Percentiles rank a stretch among this genome's conserved stretches.
These are phyloP conservation scores for Ascoidea tarda DNA, from an alignment of 805 yeast species.

Conservation along the genomic window DNA sequence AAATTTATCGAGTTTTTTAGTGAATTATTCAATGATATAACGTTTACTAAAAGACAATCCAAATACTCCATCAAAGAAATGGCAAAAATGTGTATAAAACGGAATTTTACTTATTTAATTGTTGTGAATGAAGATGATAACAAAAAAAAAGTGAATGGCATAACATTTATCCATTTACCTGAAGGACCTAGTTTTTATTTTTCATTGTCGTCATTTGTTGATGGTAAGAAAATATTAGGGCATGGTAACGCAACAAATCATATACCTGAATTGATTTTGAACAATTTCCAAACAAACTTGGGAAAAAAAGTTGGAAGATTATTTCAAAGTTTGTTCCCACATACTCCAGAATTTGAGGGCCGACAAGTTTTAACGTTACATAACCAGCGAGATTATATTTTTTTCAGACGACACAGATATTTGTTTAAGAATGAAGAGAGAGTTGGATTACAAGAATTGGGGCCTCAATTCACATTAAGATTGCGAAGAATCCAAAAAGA, in stretches of 20 bases:
- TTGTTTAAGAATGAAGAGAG: slow-evolving; percentile 78
- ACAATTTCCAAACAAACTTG: slow-evolving; percentile 82
- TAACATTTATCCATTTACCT: slow-evolving; percentile 88
- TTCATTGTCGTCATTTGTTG: slow-evolving; percentile 61
- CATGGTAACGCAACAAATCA: slow-evolving; percentile 89
- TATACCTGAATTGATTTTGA: slow-evolving; percentile 81
- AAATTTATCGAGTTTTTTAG: slow-evolving; percentile 78
- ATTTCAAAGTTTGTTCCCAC: slow-evolving; percentile 88
- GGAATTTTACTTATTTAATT: slow-evolving; percentile 79
- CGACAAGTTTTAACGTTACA: slow-evolving; percentile 93
- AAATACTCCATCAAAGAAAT: slow-evolving; percentile 80
- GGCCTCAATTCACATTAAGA: slow-evolving; percentile 90
- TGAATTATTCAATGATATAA: slow-evolving; percentile 74
- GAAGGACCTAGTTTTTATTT: slow-evolving; percentile 93
- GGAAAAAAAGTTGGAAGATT: slow-evolving; percentile 90
- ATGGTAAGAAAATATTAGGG: slow-evolving; percentile 64
- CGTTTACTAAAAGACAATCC: slow-evolving; percentile 76
- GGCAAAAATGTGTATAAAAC: slow-evolving; percentile 64
- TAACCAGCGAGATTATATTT: slow-evolving; percentile 90
- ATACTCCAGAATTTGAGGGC: slow-evolving; percentile 86
- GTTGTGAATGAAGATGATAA: slow-evolving; percentile 84
- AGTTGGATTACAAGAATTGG: slow-evolving; percentile 91
- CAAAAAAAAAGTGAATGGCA: slow-evolving; percentile 67
- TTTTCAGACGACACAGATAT: slow-evolving; percentile 91
- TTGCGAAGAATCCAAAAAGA: slow-evolving; percentile 86